Evolutionary conservation across 768 basidiomycete species (phyloP).

Genomic region (Kwoniella mangroviensis): DNA sequence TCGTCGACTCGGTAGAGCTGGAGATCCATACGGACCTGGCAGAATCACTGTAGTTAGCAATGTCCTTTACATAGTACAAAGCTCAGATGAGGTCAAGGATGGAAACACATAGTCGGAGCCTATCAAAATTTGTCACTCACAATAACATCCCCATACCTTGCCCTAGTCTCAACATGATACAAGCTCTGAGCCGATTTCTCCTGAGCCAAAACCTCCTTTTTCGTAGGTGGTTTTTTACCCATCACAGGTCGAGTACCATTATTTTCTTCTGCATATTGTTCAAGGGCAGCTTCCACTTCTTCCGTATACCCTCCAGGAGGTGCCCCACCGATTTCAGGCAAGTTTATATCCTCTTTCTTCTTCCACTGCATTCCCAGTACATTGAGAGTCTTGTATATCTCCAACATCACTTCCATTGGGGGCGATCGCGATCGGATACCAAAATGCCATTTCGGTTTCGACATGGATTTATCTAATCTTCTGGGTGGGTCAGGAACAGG

Average conservation of each 20-base stretch:
- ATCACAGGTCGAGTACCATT: constrained; percentile 62
- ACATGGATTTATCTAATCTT: constrained; percentile 59
- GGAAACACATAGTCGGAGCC: too few species aligned
- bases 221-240: constrained; percentile 59
- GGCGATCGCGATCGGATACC: constrained; percentile 88
- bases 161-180: constrained; percentile 93
- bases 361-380: constrained; percentile 97
- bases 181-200: constrained; percentile 63
- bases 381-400: constrained; percentile 92
- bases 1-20: constrained; percentile 96
- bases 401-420: constrained; percentile 99
- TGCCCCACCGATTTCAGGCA: constrained; percentile 56
- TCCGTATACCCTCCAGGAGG: constrained; percentile 62
- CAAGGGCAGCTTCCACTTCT: constrained; percentile 68
- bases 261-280: constrained; percentile 61
- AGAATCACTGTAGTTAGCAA: background rate
- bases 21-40: constrained; percentile 91
- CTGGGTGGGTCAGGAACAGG: constrained; percentile 60
- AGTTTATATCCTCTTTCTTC: constrained; percentile 69
- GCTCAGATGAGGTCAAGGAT: too few species aligned
- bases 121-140: constrained; percentile 65
- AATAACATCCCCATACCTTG: constrained; percentile 86
- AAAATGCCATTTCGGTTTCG: constrained; percentile 94
- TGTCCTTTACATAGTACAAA: too few species aligned
- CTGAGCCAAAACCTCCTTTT: constrained; percentile 57